Evolutionary conservation across 163 green algal genomes (phyloP).

Genomic region (Scenedesmus sp.): DNA sequence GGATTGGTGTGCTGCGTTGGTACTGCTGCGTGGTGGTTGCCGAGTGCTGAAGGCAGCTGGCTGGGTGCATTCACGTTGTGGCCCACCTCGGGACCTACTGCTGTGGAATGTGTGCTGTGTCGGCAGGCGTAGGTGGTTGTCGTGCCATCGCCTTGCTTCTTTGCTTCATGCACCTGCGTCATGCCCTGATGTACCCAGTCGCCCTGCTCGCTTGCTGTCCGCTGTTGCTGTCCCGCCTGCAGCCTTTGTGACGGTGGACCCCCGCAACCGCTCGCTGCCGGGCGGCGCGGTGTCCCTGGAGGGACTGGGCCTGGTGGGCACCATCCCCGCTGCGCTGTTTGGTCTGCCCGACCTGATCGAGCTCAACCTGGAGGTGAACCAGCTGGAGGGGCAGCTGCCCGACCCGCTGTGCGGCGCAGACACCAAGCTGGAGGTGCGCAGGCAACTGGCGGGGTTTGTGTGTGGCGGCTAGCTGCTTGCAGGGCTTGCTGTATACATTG

Average conservation of each 20-base stretch:
- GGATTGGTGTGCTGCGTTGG: neutral
- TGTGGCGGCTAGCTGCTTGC: too few species aligned
- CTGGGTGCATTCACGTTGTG: too few species aligned
- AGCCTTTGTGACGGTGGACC: constrained; percentile 8
- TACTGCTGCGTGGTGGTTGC: neutral
- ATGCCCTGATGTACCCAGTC: too few species aligned
- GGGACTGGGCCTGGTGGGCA: neutral
- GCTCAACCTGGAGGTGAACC: constrained; percentile 15
- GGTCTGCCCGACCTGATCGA: neutral
- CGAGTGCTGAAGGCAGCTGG: too few species aligned
- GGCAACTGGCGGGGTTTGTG: too few species aligned
- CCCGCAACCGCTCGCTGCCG: neutral
- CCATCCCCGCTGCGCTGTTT: neutral
- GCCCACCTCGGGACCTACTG: neutral
- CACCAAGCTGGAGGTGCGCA: neutral
- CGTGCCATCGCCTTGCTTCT: too few species aligned
- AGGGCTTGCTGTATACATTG: too few species aligned
- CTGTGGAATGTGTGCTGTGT: neutral
- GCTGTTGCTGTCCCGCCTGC: neutral
- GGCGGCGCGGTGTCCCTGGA: neutral
- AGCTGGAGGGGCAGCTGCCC: neutral
- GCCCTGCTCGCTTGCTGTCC: neutral
- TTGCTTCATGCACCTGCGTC: too few species aligned
- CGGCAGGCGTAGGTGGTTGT: too few species aligned
- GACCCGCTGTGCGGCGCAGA: neutral